Percentiles rank a stretch among this genome's conserved stretches.
phyloP scores from a whole-genome alignment of 2,329 filamentous ascomycete species.

The Alternaria burnsii region DNA sequence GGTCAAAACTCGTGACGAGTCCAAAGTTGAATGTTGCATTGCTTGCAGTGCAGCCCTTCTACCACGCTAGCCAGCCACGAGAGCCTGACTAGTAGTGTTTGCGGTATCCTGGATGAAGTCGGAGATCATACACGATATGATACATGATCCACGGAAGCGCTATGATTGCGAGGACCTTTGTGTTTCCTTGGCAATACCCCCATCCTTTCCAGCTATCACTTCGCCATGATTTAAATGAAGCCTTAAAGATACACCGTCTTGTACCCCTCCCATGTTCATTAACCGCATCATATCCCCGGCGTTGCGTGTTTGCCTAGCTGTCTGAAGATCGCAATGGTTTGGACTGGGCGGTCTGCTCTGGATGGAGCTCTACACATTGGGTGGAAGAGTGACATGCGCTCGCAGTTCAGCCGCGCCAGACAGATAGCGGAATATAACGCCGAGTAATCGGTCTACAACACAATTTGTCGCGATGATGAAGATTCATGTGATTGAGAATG shows the following conservation, averaged over 20 bases:
- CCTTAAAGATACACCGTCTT: conserved; percentile 55
- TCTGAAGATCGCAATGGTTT: conserved; percentile 33
- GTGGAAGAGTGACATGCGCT: conserved; percentile 22
- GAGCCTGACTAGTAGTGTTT: conserved; percentile 19
- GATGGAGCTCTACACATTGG: conserved; percentile 22
- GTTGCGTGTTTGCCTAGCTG: conserved; percentile 45
- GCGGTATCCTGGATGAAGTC: conserved; percentile 21
- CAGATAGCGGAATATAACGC: conserved; percentile 39
- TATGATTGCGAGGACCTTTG: conserved; percentile 24
- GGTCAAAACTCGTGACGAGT: conserved; percentile 9
- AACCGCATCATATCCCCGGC: conserved; percentile 55
- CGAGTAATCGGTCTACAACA: conserved; percentile 27
- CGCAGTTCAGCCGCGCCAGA: conserved; percentile 27
- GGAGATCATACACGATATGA: conserved; percentile 36
- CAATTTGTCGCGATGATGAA: background rate
- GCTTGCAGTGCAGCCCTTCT: conserved; percentile 10
- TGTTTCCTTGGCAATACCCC: conserved; percentile 36
- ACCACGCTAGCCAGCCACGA: conserved; percentile 15
- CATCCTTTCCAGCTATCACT: conserved; percentile 34
- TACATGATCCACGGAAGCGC: conserved; percentile 36
- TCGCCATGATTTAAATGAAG: conserved; percentile 48
- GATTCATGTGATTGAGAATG: background rate
- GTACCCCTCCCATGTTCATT: conserved; percentile 46
- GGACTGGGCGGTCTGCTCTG: conserved; percentile 30
- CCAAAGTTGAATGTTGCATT: conserved; percentile 17